A percentile compares a stretch with the other conserved stretches of the same genome.
These are phyloP conservation scores for Tagetes erecta DNA, from an alignment of 129 eudicot genomes.

Conservation along the genomic window DNA sequence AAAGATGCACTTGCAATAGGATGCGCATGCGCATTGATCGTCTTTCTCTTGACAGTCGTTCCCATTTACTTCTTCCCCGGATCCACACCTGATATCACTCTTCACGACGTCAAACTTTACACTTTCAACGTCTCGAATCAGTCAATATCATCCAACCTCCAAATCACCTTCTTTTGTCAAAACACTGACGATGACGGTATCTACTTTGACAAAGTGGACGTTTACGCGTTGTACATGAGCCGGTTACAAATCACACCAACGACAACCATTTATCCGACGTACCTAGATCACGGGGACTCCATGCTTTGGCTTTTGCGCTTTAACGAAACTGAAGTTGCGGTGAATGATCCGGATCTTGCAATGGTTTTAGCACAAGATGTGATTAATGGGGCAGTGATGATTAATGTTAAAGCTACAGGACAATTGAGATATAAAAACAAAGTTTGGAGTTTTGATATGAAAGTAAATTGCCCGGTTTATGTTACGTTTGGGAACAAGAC, in stretches of 20 bases:
- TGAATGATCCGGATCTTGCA: constrained; percentile 49
- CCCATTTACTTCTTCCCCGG: constrained; percentile 59
- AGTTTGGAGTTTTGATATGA: constrained; percentile 5
- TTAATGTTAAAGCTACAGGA: constrained; percentile 55
- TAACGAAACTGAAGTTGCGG: constrained; percentile 54
- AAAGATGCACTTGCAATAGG: too few species aligned
- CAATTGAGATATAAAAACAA: constrained; percentile 23
- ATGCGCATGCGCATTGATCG: constrained; percentile 1
- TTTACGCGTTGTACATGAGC: constrained; percentile 50
- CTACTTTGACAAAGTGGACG: constrained; percentile 55
- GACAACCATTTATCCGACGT: constrained; percentile 46
- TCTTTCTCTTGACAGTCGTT: constrained; percentile 42
- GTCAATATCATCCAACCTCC: constrained; percentile 56
- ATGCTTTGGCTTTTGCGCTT: constrained; percentile 66
- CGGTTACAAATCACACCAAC: constrained; percentile 59
- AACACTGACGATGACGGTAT: constrained; percentile 67
- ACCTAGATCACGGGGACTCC: constrained; percentile 68
- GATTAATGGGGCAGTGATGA: constrained; percentile 48
- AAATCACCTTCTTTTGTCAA: constrained; percentile 58
- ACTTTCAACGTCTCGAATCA: constrained; percentile 52
- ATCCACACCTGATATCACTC: constrained; percentile 74
- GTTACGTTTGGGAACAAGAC: constrained; percentile 39
- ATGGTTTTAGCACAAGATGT: constrained; percentile 40
- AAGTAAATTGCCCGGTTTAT: constrained; percentile 73
- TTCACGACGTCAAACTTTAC: constrained; percentile 66